Evolutionary conservation across 331 rosid genomes (phyloP), one percentile per base, ranked within the genome.

Genomic region (Rhamnella rubrinervis): DNA sequence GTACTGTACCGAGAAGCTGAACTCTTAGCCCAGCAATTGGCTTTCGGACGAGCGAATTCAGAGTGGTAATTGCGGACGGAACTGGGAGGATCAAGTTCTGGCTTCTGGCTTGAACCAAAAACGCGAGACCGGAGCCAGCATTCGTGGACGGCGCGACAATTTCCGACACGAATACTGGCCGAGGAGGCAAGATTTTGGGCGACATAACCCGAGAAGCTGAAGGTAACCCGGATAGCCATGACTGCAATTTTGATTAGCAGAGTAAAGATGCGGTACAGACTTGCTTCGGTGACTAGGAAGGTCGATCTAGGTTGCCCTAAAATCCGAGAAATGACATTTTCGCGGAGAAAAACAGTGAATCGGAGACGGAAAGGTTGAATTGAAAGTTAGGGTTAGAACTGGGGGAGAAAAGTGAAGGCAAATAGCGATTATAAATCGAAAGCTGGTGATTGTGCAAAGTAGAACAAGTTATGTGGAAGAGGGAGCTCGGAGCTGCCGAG

Each of bases 201-300:
- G 17, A 89, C 90, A 9, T 89, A 87, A 73, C 97, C 91, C 7
- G 98, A 88, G 79, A 82, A 87, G 69, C 81, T 67, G 25, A 88
- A 70, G 50, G 98, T 87, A 8, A 87, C 88, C 0, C 96, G 92
- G 23, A 91, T 75, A 37, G 98, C 96, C 98, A 93, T 93, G 8
- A 74, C 1, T 19, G 44, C 19, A 25, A 89, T 72, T 28, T 75
- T 67, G 73, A 84, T 44, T 9, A 85, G 71, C 23, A 23, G 40
- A 51, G 59, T 39, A 72, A 84, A 63, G 84, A 78, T 7, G 20
- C 64, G 87, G 77, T 75, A 78, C 86, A 91, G 83, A 12, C 81
- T 80, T 79, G 31, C 65, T 38, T 70, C 63, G 74, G 68, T 28
- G 76, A 62, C 20, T 18, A 59, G 61, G 56, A 68, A 53, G 19